These are phyloP conservation scores for Kodamaea hsintzibuensis DNA, from an alignment of 805 yeast genomes.

Conservation along the genomic window DNA sequence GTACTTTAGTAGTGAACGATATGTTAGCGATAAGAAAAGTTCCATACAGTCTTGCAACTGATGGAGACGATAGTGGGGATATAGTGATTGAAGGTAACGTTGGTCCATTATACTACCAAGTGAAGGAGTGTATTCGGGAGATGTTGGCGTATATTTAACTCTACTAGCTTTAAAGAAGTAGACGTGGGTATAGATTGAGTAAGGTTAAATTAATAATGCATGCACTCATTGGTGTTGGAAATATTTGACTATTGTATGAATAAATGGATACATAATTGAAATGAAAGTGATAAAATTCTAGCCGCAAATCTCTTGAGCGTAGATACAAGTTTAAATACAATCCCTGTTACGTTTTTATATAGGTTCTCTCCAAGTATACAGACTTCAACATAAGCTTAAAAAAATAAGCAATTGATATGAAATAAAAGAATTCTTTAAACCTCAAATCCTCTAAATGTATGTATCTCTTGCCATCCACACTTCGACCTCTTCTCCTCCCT, in stretches of 20 bases:
- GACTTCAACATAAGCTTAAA: no score
- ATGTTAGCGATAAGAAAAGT: conserved; percentile 73
- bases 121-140: conserved; percentile 66
- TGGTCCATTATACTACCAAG: conserved; percentile 73
- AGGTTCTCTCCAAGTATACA: no score
- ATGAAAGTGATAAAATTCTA: no score
- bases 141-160: conserved; percentile 67
- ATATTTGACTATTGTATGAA: background rate
- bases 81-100: conserved; percentile 83
- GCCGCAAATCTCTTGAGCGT: no score
- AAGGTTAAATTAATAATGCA: background rate
- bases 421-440: no score
- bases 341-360: no score
- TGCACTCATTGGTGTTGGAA: no score
- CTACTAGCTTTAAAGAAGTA: background rate
- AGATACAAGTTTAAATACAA: no score
- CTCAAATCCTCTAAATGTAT: no score
- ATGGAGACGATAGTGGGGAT: conserved; percentile 66
- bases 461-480: no score
- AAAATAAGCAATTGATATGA: no score
- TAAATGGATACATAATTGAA: background rate
- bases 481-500: background rate
- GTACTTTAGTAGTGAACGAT: conserved; percentile 83
- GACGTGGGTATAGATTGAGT: background rate
- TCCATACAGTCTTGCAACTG: conserved; percentile 30